A percentile compares a stretch with the other conserved stretches of the same genome.
phyloP scores from a whole-genome alignment of 176 grass and related monocot species.

The Triticum urartu region DNA sequence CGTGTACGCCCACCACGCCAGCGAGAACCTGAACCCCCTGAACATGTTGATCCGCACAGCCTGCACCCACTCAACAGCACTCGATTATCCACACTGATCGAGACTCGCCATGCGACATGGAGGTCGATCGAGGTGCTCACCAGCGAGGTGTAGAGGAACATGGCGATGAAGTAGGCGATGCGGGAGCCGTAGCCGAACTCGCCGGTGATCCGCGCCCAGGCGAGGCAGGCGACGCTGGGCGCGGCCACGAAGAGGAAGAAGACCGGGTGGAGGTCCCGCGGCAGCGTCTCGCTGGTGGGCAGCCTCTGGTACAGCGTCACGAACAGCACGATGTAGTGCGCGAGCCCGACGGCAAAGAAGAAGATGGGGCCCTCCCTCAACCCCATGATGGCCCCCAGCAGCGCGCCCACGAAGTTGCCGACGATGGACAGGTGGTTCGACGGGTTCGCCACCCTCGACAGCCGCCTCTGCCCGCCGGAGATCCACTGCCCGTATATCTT shows the following conservation, averaged over 20 bases:
- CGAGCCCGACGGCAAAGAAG: slow-evolving; percentile 88
- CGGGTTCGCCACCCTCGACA: slow-evolving; percentile 88
- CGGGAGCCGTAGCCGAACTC: slow-evolving; percentile 66
- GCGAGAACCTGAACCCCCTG: slow-evolving; percentile 85
- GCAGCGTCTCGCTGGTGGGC: slow-evolving; percentile 92
- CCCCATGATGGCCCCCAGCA: slow-evolving; percentile 82
- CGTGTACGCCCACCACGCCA: slow-evolving; percentile 98
- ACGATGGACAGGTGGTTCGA: slow-evolving; percentile 83
- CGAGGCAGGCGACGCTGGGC: slow-evolving; percentile 77
- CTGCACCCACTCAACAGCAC: slow-evolving; percentile 6
- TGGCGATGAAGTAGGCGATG: slow-evolving; percentile 72
- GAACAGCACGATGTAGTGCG: slow-evolving; percentile 88
- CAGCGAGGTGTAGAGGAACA: slow-evolving; percentile 90
- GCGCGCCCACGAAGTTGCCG: slow-evolving; percentile 91
- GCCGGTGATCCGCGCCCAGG: slow-evolving; percentile 77
- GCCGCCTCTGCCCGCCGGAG: slow-evolving; percentile 73
- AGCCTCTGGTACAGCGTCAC: slow-evolving; percentile 96
- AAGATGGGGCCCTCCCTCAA: slow-evolving; percentile 74
- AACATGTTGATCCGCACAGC: slow-evolving; percentile 84
- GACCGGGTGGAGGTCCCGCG: slow-evolving; percentile 84
- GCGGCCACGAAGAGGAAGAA: slow-evolving; percentile 94
- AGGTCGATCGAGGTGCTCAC: slow-evolving; percentile 12
- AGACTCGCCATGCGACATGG: background rate
- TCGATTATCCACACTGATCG: background rate
- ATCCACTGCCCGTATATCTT: slow-evolving; percentile 99